These are phyloP conservation scores for Xylaria cubensis DNA, from an alignment of 495 filamentous ascomycete species.

Conservation along the genomic window DNA sequence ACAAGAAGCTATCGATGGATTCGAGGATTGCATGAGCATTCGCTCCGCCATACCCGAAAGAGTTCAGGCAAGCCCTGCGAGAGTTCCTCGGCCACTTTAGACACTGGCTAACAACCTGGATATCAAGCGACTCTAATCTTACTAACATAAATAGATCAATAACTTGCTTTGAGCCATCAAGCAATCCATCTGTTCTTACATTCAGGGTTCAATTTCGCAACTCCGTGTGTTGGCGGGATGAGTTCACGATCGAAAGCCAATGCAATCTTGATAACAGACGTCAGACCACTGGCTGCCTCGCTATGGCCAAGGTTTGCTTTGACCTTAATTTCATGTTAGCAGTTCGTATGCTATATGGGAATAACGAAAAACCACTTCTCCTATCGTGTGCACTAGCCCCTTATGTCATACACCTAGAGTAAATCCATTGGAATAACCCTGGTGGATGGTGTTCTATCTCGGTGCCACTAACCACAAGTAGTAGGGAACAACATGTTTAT, in stretches of 20 bases:
- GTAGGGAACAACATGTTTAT: no score
- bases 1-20: constrained; percentile 20
- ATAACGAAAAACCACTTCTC: no score
- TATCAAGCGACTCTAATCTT: background rate
- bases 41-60: constrained; percentile 56
- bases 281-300: constrained; percentile 50
- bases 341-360: no score
- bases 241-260: constrained; percentile 59
- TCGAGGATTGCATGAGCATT: constrained; percentile 55
- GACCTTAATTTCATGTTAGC: constrained; percentile 27
- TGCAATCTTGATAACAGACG: constrained; percentile 61
- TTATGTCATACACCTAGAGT: no score
- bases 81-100: constrained; percentile 10
- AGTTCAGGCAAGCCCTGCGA: constrained; percentile 39
- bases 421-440: no score
- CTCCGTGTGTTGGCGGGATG: constrained; percentile 50
- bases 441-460: no score
- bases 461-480: no score
- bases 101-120: no score
- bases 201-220: constrained; percentile 39
- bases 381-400: no score
- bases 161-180: no score
- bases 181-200: constrained; percentile 6
- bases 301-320: constrained; percentile 55
- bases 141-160: no score